Percentiles rank a stretch among this genome's conserved stretches.
Evolutionary conservation across 140 eudicot species (phyloP).

Genomic region (Anethum foeniculum): DNA sequence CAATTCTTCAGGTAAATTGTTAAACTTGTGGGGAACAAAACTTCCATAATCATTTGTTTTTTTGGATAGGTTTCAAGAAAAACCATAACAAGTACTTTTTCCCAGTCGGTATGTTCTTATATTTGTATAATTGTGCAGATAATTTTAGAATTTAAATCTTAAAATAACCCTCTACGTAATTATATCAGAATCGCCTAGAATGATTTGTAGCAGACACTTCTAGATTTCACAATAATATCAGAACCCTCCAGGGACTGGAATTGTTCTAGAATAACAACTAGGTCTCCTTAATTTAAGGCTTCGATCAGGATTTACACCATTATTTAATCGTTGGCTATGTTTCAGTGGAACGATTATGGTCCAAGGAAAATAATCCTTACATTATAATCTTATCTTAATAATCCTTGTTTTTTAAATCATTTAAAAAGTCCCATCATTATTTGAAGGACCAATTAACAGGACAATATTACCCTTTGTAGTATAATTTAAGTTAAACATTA

Average conservation of each 20-base stretch:
- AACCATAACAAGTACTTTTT: neutral
- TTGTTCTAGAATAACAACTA: neutral
- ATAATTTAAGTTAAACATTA: too few relatives aligned
- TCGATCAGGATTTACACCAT: neutral
- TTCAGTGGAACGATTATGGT: neutral
- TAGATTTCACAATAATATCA: neutral
- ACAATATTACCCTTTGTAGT: too few relatives aligned
- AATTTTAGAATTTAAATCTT: neutral
- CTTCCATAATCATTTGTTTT: neutral
- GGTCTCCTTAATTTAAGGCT: neutral
- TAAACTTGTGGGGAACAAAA: neutral
- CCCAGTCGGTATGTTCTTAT: neutral
- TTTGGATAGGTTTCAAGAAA: neutral
- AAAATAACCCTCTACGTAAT: neutral
- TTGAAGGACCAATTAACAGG: neutral
- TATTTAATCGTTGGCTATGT: neutral
- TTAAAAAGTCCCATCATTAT: neutral
- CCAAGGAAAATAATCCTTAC: neutral
- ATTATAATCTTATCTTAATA: neutral
- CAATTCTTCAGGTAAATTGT: slow-evolving; percentile 72
- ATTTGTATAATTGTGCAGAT: neutral
- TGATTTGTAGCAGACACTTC: neutral
- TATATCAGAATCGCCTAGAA: neutral
- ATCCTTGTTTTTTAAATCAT: neutral
- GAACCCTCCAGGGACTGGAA: neutral